Base-by-base conservation (phyloP, 768 basidiomycete genomes). In the Russula olivacea region DNA sequence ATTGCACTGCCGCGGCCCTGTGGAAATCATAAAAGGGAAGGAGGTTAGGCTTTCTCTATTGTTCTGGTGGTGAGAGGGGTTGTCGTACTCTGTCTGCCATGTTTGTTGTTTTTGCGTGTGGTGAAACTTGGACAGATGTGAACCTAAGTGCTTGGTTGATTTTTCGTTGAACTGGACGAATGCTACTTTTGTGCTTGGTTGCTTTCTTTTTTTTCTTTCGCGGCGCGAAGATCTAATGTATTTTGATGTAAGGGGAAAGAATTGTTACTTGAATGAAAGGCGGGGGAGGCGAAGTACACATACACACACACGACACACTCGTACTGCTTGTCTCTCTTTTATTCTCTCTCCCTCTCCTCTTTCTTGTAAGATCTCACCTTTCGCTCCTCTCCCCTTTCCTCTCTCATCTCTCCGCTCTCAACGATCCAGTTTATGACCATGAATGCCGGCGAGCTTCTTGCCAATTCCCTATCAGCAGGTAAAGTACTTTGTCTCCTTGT, bases 401-500 rank as follows among this genome's bases (percentile, higher is more conserved):
- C 43, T 61, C 55, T 41, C 54, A 56, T 40, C 34, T 45, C 40
- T 15, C 50, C 58, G 19, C 25, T 10, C 45, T 55, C 43, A 2
- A 40, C 36, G 49, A 59, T 56, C 17, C 55, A 65, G 25, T 54
- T 68, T 68, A 72, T 74, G 74, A 82, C 77, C 72, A 95, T 96
- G 93, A 92, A 92, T 80, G 91, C 92, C 68, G 87, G 84, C 61
- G 86, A 91, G 75, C 86, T 98, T 64, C 86, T 98, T 72, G 85
- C 89, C 69, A 93, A 96, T 79, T 88, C 95, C 71, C 87, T 98
- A 69, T 95, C 93, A 64, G 80, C 91, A 51, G 91, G 93, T 93
- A 72, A 70, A 85, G 76, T 12, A 23, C 21, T 75, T 5, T 69
- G 72, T n/a, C n/a, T n/a, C 63, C 59, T 61, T 63, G 30, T 11